A percentile compares a stretch with the other conserved stretches of the same genome.
These are phyloP conservation scores for Leishmania major DNA, from an alignment of 208 protist species.

Conservation along the genomic window DNA sequence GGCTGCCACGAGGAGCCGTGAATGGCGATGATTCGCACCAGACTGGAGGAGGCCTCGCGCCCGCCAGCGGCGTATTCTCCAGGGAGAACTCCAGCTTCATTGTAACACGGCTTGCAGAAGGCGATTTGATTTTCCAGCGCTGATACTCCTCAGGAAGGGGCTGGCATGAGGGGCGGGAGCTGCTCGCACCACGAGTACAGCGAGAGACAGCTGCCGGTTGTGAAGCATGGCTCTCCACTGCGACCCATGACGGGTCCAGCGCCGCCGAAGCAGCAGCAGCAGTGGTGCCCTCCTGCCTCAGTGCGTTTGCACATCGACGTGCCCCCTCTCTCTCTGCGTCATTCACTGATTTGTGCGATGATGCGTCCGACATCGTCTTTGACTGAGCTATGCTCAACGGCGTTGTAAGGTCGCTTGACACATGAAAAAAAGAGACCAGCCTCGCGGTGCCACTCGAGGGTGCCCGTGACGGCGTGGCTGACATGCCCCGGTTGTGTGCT, in stretches of 20 bases:
- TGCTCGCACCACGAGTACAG: not conserved
- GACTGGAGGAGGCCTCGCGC: conserved; percentile 14
- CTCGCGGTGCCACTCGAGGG: not conserved
- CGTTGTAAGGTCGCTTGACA: not conserved
- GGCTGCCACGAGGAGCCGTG: not conserved
- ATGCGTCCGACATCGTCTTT: not conserved
- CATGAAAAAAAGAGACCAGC: conserved; percentile 3
- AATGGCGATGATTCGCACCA: conserved; percentile 14
- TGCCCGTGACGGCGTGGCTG: not conserved
- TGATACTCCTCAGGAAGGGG: not conserved
- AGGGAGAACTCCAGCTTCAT: conserved; percentile 18
- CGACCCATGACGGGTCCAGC: not conserved
- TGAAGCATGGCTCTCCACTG: not conserved
- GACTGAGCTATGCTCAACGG: not conserved
- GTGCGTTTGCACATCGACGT: not conserved
- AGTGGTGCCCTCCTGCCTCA: not conserved
- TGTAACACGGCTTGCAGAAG: not conserved
- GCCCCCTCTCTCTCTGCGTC: not conserved
- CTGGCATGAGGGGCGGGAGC: too few relatives aligned
- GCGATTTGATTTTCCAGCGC: not conserved
- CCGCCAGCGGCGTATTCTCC: conserved; percentile 12
- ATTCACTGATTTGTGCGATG: not conserved
- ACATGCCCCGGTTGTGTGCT: not conserved
- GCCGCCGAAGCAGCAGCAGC: too few relatives aligned
- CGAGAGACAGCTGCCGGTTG: not conserved